Base-by-base conservation (phyloP, 1,284 basidiomycete genomes). In the Malassezia restricta region DNA sequence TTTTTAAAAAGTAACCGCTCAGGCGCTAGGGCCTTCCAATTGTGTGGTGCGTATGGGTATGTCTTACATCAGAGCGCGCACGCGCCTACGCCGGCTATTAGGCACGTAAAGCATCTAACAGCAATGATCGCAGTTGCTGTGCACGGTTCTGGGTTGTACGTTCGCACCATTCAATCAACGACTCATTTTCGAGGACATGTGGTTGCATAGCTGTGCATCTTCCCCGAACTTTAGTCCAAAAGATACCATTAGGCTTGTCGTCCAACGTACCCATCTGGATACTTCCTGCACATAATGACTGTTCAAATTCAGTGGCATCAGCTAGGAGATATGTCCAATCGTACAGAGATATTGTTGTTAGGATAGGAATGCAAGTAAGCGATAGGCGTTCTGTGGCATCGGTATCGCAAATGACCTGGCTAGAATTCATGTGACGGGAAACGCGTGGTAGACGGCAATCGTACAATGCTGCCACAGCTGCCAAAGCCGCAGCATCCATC, bases 301-400 rank as follows among this genome's bases (percentile, higher is more conserved):
- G 83, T 75, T 96, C 91, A 72, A 94, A 94, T 0, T 87, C 79
- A 0, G 86, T 85, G 1, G 87, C 86, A 74, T 95, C 91, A 0
- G 83, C 78, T 1, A 95, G 76, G 11, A 91, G 74, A 41, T 83
- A 78, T 33, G 80, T 80, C 39, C 35, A 84, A 5, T 68, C 81
- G 73, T 88, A 85, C 35, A 89, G 76, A n/a, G 88, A 87, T 70
- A 89, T 89, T 0, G 85, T 83, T 59, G 80, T 79, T 1, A 81
- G 77, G 9, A 83, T 68, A 0, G 85, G 86, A 6, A 78, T 73
- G 14, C 78, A 75, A 4, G 68, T 58, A 30, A 83, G 69, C 46
- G 75, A 66, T n/a, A 85, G 75, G 1, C 82, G 76, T 15, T 73
- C 59, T 54, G 73, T 62, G 1, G 52, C 76, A 41, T 76, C 74